These are phyloP conservation scores for Quercus tomentella DNA, from an alignment of 331 rosid species.

Conservation along the genomic window DNA sequence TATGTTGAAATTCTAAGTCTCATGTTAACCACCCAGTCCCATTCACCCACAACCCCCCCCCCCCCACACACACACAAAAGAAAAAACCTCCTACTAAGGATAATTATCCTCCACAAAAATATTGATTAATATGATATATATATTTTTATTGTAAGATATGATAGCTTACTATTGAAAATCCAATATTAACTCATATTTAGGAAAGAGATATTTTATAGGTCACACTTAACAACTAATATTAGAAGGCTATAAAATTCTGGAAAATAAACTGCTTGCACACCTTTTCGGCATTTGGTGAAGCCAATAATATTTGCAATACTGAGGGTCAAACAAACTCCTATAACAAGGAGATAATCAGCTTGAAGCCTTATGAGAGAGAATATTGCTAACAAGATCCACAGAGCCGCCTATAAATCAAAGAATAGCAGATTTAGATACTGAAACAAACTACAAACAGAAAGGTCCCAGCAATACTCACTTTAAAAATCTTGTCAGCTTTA, in stretches of 20 bases:
- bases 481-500: neutral
- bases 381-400: conserved; percentile 77
- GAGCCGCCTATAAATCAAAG: conserved; percentile 52
- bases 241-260: neutral
- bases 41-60: too few relatives aligned
- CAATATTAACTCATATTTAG: neutral
- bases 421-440: neutral
- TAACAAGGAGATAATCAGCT: conserved; percentile 91
- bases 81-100: neutral
- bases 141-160: neutral
- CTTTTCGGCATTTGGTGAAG: conserved; percentile 93
- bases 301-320: conserved; percentile 90
- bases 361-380: conserved; percentile 90
- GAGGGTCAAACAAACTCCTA: conserved; percentile 93
- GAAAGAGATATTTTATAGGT: neutral
- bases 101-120: neutral
- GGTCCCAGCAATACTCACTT: neutral
- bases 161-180: neutral
- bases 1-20: neutral
- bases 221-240: neutral
- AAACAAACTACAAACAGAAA: neutral
- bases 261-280: conserved; percentile 30
- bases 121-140: neutral
- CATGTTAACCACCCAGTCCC: neutral
- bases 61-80: too few relatives aligned